These are phyloP conservation scores for Rhizopogon rudus DNA, from an alignment of 768 basidiomycete genomes.

Conservation along the genomic window DNA sequence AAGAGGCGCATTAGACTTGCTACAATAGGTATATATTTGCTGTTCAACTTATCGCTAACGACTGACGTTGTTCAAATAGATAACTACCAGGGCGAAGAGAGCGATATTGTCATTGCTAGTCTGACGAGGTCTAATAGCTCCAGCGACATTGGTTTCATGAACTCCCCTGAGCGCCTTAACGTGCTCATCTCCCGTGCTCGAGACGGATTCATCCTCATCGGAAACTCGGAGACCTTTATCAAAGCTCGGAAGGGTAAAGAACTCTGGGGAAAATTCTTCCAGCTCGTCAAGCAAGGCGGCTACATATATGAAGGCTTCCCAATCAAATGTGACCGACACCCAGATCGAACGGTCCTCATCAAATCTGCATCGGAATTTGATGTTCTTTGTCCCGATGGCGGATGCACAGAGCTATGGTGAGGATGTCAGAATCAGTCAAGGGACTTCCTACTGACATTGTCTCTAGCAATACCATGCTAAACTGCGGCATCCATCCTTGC, in stretches of 20 bases:
- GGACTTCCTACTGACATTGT: not conserved
- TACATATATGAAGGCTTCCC: slow-evolving; percentile 61
- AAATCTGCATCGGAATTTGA: slow-evolving; percentile 45
- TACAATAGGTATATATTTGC: slow-evolving; percentile 49
- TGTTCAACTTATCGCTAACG: not conserved
- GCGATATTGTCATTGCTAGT: slow-evolving; percentile 59
- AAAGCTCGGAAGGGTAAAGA: slow-evolving; percentile 44
- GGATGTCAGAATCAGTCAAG: slow-evolving; percentile 5
- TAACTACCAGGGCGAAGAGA: slow-evolving; percentile 76
- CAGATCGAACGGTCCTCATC: slow-evolving; percentile 33
- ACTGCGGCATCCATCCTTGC: slow-evolving; percentile 50
- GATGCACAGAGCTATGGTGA: slow-evolving; percentile 58
- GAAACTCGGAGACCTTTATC: slow-evolving; percentile 56
- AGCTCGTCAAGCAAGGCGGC: slow-evolving; percentile 32
- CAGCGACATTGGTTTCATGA: slow-evolving; percentile 69
- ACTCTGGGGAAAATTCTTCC: slow-evolving; percentile 49
- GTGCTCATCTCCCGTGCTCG: slow-evolving; percentile 68
- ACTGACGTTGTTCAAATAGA: slow-evolving; percentile 31
- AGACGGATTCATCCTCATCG: slow-evolving; percentile 59
- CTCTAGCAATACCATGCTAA: slow-evolving; percentile 41
- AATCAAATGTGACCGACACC: slow-evolving; percentile 52
- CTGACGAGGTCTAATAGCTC: slow-evolving; percentile 55
- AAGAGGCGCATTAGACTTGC: slow-evolving; percentile 52
- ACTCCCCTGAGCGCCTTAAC: slow-evolving; percentile 61
- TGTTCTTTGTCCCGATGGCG: slow-evolving; percentile 51